Evolutionary conservation across 78 protist species (phyloP), one percentile per base, ranked within the genome.

Genomic region (Mastigamoeba balamuthi): DNA sequence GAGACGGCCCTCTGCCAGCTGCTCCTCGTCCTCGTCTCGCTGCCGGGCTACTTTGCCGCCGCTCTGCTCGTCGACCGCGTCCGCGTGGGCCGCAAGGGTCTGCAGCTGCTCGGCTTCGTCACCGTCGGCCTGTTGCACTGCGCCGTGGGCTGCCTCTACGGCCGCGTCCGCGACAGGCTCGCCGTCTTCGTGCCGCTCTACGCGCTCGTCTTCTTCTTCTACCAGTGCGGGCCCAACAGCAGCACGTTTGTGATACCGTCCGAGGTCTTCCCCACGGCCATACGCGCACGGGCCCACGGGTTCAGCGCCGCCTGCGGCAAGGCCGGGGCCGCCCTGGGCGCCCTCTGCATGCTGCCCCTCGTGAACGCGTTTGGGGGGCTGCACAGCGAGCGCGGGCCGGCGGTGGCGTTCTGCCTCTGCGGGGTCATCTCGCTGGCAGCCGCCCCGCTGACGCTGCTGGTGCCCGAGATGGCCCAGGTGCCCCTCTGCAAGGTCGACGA

Each of bases 211-310:
- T 90, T 91, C 85, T 91, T 91, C 78, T 91, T 85, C 63, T 81
- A 84, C 35, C 88, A 91, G 75, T 86, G 79, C 1, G 95, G 95
- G 0, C 95, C 95, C 17, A 91, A 91, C 71, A 77, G 89, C 17
- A 92, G 92, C n/a, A 92, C 96, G 29, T 92, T 83, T 80, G 79
- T 89, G 6, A 37, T 92, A 6, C 96, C 96, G 0, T 33, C 83
- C 1, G 89, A 88, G 78, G 66, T 85, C 6, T 89, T 92, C 64
- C 92, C 91, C 7, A 39, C 94, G 1, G 35, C 40, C 38, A 35
- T 82, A 0, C 85, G 95, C 38, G 44, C 91, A 10, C 85, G 90
- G 17, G 17, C 33, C 58, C 58, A 48, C 17, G 58, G 58, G 17
- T 17, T 48, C 17, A 25, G 58, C 29, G 95, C 95, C 6, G 95